Evolutionary conservation across 2,329 filamentous ascomycete genomes (phyloP), one percentile per base, ranked within the genome.

Genomic region (Daldinia sp.): DNA sequence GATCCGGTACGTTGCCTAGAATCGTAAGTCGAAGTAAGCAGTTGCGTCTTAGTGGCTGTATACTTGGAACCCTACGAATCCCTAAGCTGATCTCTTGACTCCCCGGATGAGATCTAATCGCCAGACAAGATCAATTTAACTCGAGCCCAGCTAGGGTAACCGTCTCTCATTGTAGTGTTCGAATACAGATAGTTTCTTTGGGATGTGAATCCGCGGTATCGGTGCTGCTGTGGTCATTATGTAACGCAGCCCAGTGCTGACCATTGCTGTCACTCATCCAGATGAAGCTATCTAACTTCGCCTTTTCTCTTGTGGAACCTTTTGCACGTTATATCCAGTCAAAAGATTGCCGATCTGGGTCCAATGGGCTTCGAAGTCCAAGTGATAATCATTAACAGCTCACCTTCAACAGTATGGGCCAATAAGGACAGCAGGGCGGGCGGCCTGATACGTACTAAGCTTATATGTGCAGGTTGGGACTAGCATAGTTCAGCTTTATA

Each of bases 61-160:
- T 28, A 20, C 10, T 15, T 59, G 18, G n/a, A n/a, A 58, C 13
- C 56, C 33, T 35, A 55, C 48, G 18, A 33, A 3, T 58, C 13
- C 13, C 23, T 44, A 44, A 13, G 39, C 39, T 50, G 54, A 70
- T 42, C 48, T 46, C 63, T 48, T n/a, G 35, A n/a, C 23, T 10
- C 26, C 53, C 20, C 10, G 53, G 60, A 60, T 48, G 44, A 65
- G 30, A 60, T 60, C 63, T 46, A 65, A 57, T 50, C 63, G 65
- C 58, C 42, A 62, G 42, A n/a, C 13, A 41, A 58, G 58, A 60
- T 26, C 20, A 28, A 56, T 55, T 53, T 48, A 60, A 15, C 44
- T n/a, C 35, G 1, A 39, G 12, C 35, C 26, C 28, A 20, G 44
- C 41, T 20, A 41, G 35, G 39, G 57, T n/a, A 20, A 20, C 35